These are phyloP conservation scores for Colletotrichum scovillei DNA, from an alignment of 2,329 filamentous ascomycete genomes.

Conservation along the genomic window DNA sequence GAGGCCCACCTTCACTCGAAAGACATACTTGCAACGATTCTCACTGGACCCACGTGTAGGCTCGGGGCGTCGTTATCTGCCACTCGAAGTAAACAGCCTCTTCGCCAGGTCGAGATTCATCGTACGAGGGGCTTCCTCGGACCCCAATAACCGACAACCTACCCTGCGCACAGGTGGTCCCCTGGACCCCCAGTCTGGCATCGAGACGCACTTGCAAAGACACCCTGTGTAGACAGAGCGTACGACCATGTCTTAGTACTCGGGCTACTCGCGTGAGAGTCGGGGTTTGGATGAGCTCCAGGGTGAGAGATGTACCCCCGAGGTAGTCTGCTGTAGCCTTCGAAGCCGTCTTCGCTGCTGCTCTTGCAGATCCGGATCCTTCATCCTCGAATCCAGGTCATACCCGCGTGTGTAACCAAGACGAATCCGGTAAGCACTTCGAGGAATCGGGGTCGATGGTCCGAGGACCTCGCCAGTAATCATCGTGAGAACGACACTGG, in stretches of 20 bases:
- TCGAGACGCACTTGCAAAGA: background rate
- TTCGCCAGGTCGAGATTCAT: background rate
- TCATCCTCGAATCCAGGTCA: constrained; percentile 20
- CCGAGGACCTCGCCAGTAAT: constrained; percentile 23
- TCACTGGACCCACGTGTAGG: background rate
- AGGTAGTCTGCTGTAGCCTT: constrained; percentile 14
- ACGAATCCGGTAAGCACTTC: constrained; percentile 18
- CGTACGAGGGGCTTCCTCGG: background rate
- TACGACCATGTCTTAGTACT: background rate
- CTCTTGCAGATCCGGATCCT: constrained; percentile 9
- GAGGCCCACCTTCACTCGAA: background rate
- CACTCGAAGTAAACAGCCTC: background rate
- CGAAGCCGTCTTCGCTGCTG: background rate
- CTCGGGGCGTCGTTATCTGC: background rate
- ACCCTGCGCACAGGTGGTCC: background rate
- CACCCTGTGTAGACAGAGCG: constrained; percentile 3
- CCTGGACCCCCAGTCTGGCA: background rate
- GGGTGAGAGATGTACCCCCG: background rate
- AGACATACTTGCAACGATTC: background rate
- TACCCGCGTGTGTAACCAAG: constrained; percentile 2
- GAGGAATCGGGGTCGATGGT: background rate
- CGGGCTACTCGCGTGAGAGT: background rate
- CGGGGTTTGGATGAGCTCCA: background rate
- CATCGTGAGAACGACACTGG: constrained; percentile 23
- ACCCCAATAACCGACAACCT: background rate